Conservation (phyloP, 169 alveolate species). For the Plasmodium adleri region DNA sequence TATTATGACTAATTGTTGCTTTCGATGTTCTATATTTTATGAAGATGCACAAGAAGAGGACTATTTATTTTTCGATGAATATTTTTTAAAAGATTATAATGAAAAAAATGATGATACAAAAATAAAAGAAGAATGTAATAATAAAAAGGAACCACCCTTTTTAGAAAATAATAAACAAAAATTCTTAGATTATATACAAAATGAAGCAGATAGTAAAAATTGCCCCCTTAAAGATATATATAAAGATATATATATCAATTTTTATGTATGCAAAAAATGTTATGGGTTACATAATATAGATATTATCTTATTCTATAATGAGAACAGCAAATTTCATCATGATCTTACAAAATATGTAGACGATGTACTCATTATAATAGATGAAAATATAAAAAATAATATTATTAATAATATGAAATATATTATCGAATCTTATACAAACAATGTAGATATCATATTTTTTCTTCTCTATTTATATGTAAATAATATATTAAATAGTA, state of each 20-base stretch:
- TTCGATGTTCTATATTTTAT: conserved; percentile 40
- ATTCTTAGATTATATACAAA: conserved; percentile 22
- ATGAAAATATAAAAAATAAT: conserved; percentile 18
- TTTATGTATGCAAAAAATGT: conserved; percentile 65
- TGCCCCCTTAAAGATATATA: conserved; percentile 12
- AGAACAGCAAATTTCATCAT: conserved; percentile 47
- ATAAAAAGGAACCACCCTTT: neutral
- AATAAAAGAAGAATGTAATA: neutral
- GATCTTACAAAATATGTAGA: conserved; percentile 11
- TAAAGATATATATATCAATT: conserved; percentile 30
- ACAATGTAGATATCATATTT: conserved; percentile 57
- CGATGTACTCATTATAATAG: neutral
- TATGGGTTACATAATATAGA: conserved; percentile 70
- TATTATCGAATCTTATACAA: conserved; percentile 12
- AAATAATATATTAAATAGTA: conserved; percentile 15
- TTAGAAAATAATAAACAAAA: conserved; percentile 25
- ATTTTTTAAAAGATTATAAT: conserved; percentile 47
- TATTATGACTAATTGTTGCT: conserved; percentile 33
- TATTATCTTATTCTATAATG: conserved; percentile 61
- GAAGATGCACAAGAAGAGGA: conserved; percentile 25
- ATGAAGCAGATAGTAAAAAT: neutral
- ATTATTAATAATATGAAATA: conserved; percentile 22
- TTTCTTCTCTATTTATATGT: conserved; percentile 46
- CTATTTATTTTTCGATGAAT: conserved; percentile 34
- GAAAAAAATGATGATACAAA: neutral